These are phyloP conservation scores for Citrullus colocynthis DNA, from an alignment of 306 rosid genomes.

Conservation along the genomic window DNA sequence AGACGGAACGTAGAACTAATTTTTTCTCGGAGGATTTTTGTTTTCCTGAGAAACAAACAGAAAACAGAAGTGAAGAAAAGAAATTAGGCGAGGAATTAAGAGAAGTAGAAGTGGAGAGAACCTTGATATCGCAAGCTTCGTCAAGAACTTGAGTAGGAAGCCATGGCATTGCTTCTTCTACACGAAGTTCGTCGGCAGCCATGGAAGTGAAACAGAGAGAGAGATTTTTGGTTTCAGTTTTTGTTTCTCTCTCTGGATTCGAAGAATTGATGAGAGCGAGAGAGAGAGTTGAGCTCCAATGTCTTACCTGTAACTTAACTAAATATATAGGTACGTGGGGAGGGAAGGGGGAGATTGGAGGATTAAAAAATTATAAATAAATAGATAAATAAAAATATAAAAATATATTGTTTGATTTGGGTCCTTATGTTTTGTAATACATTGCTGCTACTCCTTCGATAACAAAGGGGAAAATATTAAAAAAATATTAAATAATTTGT, in stretches of 20 bases:
- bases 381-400: no score
- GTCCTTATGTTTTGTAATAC: no score
- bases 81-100: background rate
- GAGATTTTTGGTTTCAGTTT: background rate
- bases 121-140: constrained; percentile 34
- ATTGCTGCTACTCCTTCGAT: no score
- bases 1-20: background rate
- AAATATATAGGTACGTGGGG: constrained; percentile 21
- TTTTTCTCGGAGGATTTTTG: background rate
- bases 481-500: no score
- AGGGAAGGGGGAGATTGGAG: background rate
- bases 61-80: background rate
- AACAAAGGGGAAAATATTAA: no score
- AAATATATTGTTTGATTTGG: no score
- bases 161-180: constrained; percentile 50
- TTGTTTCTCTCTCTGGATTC: background rate
- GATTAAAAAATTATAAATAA: no score
- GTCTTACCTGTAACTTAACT: constrained; percentile 50
- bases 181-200: constrained; percentile 34
- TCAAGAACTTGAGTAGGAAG: constrained; percentile 46
- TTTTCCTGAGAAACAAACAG: background rate
- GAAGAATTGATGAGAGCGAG: constrained; percentile 6
- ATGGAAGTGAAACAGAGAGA: constrained; percentile 14
- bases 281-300: constrained; percentile 36
- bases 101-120: constrained; percentile 1